Base-by-base conservation (phyloP, 208 protist genomes). In the Phytomonas francai region DNA sequence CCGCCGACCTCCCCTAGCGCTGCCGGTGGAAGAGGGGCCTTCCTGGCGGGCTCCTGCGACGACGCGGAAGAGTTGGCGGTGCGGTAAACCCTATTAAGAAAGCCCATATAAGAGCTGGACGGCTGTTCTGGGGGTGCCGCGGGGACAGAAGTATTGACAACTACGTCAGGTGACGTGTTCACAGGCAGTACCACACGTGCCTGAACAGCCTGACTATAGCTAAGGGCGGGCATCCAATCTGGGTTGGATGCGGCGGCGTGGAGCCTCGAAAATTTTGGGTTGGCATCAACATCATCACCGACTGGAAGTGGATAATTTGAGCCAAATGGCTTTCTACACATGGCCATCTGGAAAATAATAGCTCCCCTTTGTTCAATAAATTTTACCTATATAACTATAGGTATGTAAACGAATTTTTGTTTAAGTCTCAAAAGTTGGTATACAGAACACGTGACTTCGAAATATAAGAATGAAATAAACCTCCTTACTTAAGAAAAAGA, bases 391-490 rank as follows among this genome's bases (percentile, higher is more conserved):
- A 62, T 73, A 51, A n/a, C 4, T 51, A 51, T 51, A 51, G 3
- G 16, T 51, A 51, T 51, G 2, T 51, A 51, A n/a, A 51, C 0
- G 42, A 59, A 59, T 73, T 67, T 76, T 33, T 80, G 64, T 70
- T 65, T 73, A 63, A 74, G 54, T 27, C 25, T 22, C 45, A 59
- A 49, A 59, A 60, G 11, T 31, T 34, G 36, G 70, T 64, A 59
- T 72, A 27, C 70, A 42, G 42, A 34, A 31, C 34, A 73, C 22
- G 19, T 70, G 59, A 0, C 34, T 56, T 19, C 54, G 22, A 62
- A 60, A 64, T 22, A 34, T 54, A 58, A 72, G 72, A 66, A 32
- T 69, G 22, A 70, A 76, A 75, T 29, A 31, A 39, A 73, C 32
- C 19, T 74, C 59, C 60, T 32, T 33, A 30, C 57, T 61, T 12